phyloP scores from a whole-genome alignment of 2,329 filamentous ascomycete species.

The Microcyclospora pomicola region DNA sequence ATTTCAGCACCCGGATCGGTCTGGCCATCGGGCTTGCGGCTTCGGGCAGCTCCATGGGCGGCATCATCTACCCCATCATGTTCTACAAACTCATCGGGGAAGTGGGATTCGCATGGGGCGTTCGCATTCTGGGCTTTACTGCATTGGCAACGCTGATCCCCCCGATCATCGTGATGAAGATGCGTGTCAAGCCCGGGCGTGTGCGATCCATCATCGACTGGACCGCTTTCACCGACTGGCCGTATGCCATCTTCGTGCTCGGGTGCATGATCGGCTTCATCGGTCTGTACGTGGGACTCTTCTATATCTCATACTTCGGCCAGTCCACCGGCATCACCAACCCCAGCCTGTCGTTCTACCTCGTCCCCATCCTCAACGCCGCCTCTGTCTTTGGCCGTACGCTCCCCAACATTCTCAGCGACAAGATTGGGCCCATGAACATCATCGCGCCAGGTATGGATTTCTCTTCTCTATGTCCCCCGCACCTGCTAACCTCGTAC shows the following conservation, averaged over 20 bases:
- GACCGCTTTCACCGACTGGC: conserved; percentile 26
- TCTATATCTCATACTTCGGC: conserved; percentile 29
- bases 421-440: conserved; percentile 27
- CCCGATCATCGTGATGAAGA: conserved; percentile 19
- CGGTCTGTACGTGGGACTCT: conserved; percentile 27
- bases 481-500: conserved; percentile 1
- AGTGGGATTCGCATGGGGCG: conserved; percentile 20
- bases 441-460: conserved; percentile 19
- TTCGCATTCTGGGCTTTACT: conserved; percentile 22
- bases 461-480: background rate
- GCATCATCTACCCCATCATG: conserved; percentile 25
- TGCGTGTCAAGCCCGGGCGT: conserved; percentile 25
- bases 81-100: conserved; percentile 19
- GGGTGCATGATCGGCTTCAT: conserved; percentile 26
- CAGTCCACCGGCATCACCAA: conserved; percentile 18
- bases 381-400: conserved; percentile 29
- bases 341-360: conserved; percentile 27
- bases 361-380: conserved; percentile 30
- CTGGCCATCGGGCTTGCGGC: conserved; percentile 34
- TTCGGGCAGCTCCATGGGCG: conserved; percentile 28
- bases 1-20: conserved; percentile 33
- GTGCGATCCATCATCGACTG: conserved; percentile 26
- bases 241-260: conserved; percentile 25
- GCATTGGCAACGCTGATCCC: conserved; percentile 19
- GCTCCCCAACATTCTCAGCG: conserved; percentile 25